Percentiles rank a stretch among this genome's conserved stretches.
These are phyloP conservation scores for Takakia lepidozioides DNA, from an alignment of 225 moss, liverwort and hornwort species.

Conservation along the genomic window DNA sequence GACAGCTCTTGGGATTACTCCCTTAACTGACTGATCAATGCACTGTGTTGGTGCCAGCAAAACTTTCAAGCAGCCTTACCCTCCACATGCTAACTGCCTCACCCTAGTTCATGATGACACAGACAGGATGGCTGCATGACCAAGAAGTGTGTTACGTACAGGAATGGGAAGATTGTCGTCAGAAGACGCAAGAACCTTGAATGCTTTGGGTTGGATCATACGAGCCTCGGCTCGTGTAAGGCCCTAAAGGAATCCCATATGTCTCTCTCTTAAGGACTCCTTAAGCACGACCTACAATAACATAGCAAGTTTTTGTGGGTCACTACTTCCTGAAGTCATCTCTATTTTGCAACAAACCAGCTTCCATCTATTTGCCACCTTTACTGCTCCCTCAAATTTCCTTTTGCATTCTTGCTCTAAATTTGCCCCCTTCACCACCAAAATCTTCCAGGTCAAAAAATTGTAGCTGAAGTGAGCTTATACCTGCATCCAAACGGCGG, in stretches of 20 bases:
- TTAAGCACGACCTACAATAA: slow-evolving; percentile 35
- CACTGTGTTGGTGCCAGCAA: too few relatives aligned
- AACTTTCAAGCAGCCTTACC: too few relatives aligned
- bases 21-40: too few relatives aligned
- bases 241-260: slow-evolving; percentile 78
- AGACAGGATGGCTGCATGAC: too few relatives aligned
- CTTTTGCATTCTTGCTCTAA: too few relatives aligned
- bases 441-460: too few relatives aligned
- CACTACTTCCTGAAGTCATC: neutral
- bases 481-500: slow-evolving; percentile 65
- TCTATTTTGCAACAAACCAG: neutral
- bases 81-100: too few relatives aligned
- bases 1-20: too few relatives aligned
- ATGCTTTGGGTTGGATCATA: slow-evolving; percentile 51
- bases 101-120: too few relatives aligned
- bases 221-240: slow-evolving; percentile 63
- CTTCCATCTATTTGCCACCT: neutral
- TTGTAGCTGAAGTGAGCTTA: too few relatives aligned
- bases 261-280: slow-evolving; percentile 69
- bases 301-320: neutral
- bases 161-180: slow-evolving; percentile 63
- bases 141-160: slow-evolving; percentile 19
- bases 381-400: too few relatives aligned
- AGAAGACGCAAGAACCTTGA: slow-evolving; percentile 48
- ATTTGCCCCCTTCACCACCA: too few relatives aligned